These are phyloP conservation scores for Schizonepeta tenuifolia DNA, from an alignment of 257 asterid species.

Conservation along the genomic window DNA sequence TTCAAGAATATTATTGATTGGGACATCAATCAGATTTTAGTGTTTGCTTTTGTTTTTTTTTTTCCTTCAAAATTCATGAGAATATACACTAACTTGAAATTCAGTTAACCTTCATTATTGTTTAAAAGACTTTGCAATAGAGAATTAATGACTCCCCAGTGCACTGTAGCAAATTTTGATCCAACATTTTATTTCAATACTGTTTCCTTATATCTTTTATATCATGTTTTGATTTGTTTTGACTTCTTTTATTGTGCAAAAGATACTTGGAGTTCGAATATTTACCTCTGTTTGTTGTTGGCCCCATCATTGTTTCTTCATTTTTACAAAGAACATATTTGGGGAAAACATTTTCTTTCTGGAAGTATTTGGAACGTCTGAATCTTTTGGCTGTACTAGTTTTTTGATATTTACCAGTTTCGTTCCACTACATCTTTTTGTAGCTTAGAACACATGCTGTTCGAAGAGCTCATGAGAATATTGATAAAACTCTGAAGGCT, in stretches of 20 bases:
- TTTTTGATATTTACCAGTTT: background rate
- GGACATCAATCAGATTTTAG: background rate
- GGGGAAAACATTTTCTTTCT: background rate
- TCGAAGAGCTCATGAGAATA: constrained; percentile 94
- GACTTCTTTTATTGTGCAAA: constrained; percentile 9
- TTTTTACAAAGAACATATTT: background rate
- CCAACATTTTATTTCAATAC: background rate
- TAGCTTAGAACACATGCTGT: constrained; percentile 96
- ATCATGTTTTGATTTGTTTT: constrained; percentile 12
- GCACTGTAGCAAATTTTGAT: constrained; percentile 9
- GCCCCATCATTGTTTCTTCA: constrained; percentile 11
- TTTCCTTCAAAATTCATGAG: constrained; percentile 18
- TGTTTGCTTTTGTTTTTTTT: constrained; percentile 2
- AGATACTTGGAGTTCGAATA: background rate
- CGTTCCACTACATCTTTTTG: constrained; percentile 34
- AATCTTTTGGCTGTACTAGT: background rate
- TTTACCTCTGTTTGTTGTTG: background rate
- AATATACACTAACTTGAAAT: constrained; percentile 14
- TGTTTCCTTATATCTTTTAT: background rate
- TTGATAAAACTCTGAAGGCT: constrained; percentile 92
- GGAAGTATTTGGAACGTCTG: constrained; percentile 3
- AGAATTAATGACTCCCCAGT: background rate
- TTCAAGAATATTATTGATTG: background rate
- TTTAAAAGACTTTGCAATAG: background rate
- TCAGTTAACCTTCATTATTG: background rate